Conservation (phyloP, 371 early-diverging fungal genomes). For the Mucor velutinosus region DNA sequence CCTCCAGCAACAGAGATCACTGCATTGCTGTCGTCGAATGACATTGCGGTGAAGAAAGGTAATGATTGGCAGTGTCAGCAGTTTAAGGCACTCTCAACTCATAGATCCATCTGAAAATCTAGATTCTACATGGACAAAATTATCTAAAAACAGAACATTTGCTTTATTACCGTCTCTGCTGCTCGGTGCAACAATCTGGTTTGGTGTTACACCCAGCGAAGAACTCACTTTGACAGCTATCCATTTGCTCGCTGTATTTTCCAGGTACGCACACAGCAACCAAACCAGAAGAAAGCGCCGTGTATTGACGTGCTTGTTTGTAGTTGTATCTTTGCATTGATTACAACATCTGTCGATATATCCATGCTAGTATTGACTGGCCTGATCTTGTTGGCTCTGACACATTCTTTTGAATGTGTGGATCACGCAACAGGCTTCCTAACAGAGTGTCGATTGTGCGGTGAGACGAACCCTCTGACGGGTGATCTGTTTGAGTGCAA, state of each 20-base stretch:
- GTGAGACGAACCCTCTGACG: conserved; percentile 31
- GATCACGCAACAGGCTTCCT: conserved; percentile 47
- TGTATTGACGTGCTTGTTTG: conserved; percentile 1
- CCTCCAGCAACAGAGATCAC: conserved; percentile 1
- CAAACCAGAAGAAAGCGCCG: not conserved
- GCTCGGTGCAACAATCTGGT: conserved; percentile 46
- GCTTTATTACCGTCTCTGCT: conserved; percentile 33
- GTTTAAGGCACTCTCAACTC: not conserved
- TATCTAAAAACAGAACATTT: conserved; percentile 5
- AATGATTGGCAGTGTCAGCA: not conserved
- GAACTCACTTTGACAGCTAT: conserved; percentile 49
- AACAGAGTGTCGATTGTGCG: conserved; percentile 61
- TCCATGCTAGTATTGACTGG: conserved; percentile 58
- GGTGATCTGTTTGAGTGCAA: conserved; percentile 50
- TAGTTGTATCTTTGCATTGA: conserved; percentile 62
- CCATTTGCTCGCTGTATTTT: conserved; percentile 49
- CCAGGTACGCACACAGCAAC: conserved; percentile 28
- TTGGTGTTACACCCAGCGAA: conserved; percentile 34
- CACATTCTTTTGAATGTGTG: conserved; percentile 61
- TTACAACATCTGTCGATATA: conserved; percentile 61
- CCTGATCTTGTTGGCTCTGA: conserved; percentile 53
- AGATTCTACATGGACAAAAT: conserved; percentile 8
- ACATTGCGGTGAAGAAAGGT: not conserved
- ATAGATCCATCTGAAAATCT: not conserved
- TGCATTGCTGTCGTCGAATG: not conserved